phyloP scores from a whole-genome alignment of 192 early-diverging fungal genomes.

The Helicostylum pulchrum region DNA sequence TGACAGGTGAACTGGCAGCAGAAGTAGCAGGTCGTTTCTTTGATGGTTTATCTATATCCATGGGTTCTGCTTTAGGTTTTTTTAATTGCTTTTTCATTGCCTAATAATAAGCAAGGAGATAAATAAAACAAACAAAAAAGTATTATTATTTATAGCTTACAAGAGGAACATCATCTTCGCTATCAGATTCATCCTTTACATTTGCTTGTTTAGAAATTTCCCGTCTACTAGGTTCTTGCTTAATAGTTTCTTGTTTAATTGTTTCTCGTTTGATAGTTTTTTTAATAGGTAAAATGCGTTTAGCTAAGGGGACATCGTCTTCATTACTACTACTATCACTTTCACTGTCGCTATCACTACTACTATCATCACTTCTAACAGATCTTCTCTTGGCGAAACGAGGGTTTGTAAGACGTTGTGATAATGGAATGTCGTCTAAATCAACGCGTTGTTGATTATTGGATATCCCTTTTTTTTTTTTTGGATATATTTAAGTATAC shows the following conservation, averaged over 20 bases:
- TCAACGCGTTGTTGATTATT: too few relatives aligned
- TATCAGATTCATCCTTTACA: slow-evolving; percentile 8
- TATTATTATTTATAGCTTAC: not conserved
- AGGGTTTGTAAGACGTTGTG: too few relatives aligned
- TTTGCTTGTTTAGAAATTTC: not conserved
- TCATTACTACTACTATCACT: not conserved
- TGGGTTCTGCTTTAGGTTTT: not conserved
- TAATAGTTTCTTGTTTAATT: not conserved
- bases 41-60: slow-evolving; percentile 1
- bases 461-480: too few relatives aligned
- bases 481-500: too few relatives aligned
- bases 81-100: not conserved
- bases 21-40: not conserved
- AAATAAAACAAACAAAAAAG: not conserved
- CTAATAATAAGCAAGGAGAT: not conserved
- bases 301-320: not conserved
- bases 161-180: slow-evolving; percentile 13
- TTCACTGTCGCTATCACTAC: too few relatives aligned
- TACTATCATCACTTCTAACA: too few relatives aligned
- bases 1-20: slow-evolving; percentile 21
- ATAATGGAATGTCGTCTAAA: too few relatives aligned
- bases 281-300: not conserved
- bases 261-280: not conserved
- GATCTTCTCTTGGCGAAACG: too few relatives aligned
- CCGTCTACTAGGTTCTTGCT: too few relatives aligned